Evolutionary conservation across 75 land plant species (phyloP).

Genomic region (Selaginella tamariscina): DNA sequence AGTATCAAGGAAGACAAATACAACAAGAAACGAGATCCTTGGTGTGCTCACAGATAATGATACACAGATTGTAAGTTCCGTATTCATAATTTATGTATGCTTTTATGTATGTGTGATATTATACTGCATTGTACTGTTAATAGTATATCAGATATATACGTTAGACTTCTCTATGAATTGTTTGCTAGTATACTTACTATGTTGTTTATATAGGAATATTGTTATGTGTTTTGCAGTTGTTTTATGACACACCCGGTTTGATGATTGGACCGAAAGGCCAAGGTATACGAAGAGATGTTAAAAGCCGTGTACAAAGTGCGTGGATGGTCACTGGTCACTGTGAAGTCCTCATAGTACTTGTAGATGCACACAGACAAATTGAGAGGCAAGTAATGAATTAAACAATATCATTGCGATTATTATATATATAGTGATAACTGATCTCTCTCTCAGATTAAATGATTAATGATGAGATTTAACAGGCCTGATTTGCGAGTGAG

Average conservation of each 20-base stretch:
- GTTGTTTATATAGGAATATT: background rate
- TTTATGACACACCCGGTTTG: slow-evolving; percentile 95
- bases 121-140: no score
- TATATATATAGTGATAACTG: slow-evolving; percentile 3
- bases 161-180: no score
- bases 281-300: slow-evolving; percentile 47
- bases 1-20: slow-evolving; percentile 91
- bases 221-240: slow-evolving; percentile 41
- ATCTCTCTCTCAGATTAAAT: background rate
- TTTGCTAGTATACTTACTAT: no score
- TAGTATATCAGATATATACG: no score
- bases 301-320: slow-evolving; percentile 67
- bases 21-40: slow-evolving; percentile 82
- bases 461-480: slow-evolving; percentile 9
- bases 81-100: slow-evolving; percentile 2
- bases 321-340: slow-evolving; percentile 68
- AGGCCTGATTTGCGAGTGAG: slow-evolving; percentile 74
- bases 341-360: slow-evolving; percentile 76
- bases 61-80: slow-evolving; percentile 71
- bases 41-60: slow-evolving; percentile 74
- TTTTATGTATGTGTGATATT: no score
- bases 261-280: slow-evolving; percentile 49
- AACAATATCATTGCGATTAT: background rate
- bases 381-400: slow-evolving; percentile 38
- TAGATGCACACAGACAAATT: slow-evolving; percentile 92